Base-by-base conservation (phyloP, 345 rosid species). In the Nasturtium officinale region DNA sequence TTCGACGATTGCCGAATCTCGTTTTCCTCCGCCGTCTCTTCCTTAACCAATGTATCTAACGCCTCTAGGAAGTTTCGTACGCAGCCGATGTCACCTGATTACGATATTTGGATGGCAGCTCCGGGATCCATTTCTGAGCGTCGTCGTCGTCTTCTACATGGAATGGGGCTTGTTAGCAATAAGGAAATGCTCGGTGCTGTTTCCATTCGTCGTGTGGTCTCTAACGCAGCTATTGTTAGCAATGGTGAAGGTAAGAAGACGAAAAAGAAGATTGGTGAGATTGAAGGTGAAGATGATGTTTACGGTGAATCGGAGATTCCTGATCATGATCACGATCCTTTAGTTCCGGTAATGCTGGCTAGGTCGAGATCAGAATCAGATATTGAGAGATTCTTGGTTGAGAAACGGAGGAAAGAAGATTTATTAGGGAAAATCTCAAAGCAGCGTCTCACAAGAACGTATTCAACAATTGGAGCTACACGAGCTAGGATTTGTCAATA, bases 111-210 rank as follows among this genome's bases (percentile, higher is more conserved):
- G 98, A 88, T 86, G 96, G 81, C 90, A 1, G 87, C 91, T 7
- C 99, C 99, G 1, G 96, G 94, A 4, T 89, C 99, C 9, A 85
- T 95, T 15, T 82, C 68, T 0, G 94, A 95, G 63, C 84, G 99
- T 3, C 86, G 99, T 7, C 86, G 86, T 46, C 89, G 94, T 13
- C 87, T 95, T 21, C 80, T 95, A 2, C 86, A 85, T n/a, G 96
- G 96, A 0, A 92, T 92, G 99, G 97, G 99, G 1, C 75, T 95
- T 52, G 78, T 71, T 0, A 42, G 79, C 26, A 72, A 82, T 26
- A 87, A 81, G 56, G 83, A 83, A 13, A 58, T 83, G 61, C 38
- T 80, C 8, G 18, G 82, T 11, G 78, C 64, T 1, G 72, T 78
- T 13, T 74, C 87, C 3, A 75, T 57, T 12, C 82, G 81, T 26